Evolutionary conservation across 306 rosid genomes (phyloP).

Genomic region (Mimosa bimucronata): DNA sequence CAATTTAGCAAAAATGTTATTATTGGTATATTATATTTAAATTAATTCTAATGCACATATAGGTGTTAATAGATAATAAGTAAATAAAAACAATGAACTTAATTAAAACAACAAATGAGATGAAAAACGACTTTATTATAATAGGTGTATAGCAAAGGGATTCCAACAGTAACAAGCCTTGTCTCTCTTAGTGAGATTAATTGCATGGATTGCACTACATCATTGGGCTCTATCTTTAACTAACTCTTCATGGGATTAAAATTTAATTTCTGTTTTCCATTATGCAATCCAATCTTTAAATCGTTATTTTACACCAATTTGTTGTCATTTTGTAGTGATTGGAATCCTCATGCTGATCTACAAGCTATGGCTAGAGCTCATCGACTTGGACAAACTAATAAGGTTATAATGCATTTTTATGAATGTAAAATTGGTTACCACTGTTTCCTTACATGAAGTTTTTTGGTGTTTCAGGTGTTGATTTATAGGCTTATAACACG

Average conservation of each 20-base stretch:
- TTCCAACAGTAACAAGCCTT: not conserved
- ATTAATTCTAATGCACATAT: not conserved
- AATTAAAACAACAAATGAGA: not conserved
- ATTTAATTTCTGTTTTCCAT: conserved; percentile 9
- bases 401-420: conserved; percentile 57
- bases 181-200: not conserved
- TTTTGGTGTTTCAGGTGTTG: conserved; percentile 74
- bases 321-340: conserved; percentile 68
- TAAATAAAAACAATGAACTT: not conserved
- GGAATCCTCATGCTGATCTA: conserved; percentile 99
- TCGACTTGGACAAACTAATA: conserved; percentile 97
- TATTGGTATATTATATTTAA: not conserved
- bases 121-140: not conserved
- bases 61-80: not conserved
- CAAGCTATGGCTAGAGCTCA: conserved; percentile 99
- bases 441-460: conserved; percentile 30
- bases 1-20: not conserved
- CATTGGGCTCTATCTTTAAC: not conserved
- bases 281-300: conserved; percentile 23
- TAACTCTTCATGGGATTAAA: not conserved
- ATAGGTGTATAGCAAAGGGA: not conserved
- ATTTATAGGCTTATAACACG: conserved; percentile 93
- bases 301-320: conserved; percentile 18
- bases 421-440: conserved; percentile 10
- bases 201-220: not conserved